Base-by-base conservation (phyloP, 1,139 yeast genomes). In the Saccharomycopsis hybrid region DNA sequence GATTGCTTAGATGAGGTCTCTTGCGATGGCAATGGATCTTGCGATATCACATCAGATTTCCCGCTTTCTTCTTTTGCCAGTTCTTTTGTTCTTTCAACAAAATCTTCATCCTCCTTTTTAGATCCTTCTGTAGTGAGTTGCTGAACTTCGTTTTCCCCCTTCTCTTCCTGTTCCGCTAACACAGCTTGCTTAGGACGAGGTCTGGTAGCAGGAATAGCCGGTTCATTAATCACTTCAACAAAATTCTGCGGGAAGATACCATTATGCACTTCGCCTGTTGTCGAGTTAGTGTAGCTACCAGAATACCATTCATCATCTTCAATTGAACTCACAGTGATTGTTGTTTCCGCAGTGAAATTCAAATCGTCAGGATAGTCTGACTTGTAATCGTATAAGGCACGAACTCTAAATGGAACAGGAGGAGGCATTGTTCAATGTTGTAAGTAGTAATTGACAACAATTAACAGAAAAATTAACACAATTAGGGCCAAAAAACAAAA, bases 271-370 rank as follows among this genome's bases (percentile, higher is more conserved):
- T 55, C 58, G 8, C 77, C 77, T 31, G 59, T 59, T n/a, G 33
- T 9, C 3, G 56, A 52, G 45, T 76, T 79, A 24, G 68, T 69
- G 58, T 74, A 82, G 11, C 72, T 69, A 1, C 98, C 98, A 41
- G 77, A 71, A 61, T 77, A 85, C 98, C 98, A 92, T 57, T 90
- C 96, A 5, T 79, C 95, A 62, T 89, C 97, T 60, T 88, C 96
- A 53, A 85, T 72, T 31, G 77, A 78, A 2, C 82, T 78, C 25
- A 92, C 96, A 4, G 80, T 76, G 55, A 92, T 83, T 43, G 76
- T 57, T 62, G 85, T 88, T 24, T 85, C 92, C 4, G 71, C 77
- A 1, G 66, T 65, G 59, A 92, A 89, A 38, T 76, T 71, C 63
- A 92, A 74, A 65, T 92, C 98, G 61, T 89, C 97, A 33, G 82